Evolutionary conservation across 202 grass and related monocot genomes (phyloP).

Genomic region (Schoenoplectus triqueter): DNA sequence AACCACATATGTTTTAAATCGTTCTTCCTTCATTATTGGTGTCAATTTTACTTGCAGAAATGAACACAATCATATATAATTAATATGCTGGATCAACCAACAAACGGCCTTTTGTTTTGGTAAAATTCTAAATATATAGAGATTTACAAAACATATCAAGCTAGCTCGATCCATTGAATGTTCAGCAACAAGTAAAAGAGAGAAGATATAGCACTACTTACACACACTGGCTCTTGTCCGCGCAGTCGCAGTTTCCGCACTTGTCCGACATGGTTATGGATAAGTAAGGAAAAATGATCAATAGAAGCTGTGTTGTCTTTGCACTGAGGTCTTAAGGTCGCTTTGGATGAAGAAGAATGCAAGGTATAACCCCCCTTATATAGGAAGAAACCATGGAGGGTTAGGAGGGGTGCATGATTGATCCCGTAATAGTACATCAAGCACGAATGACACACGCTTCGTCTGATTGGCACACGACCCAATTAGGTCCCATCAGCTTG

Average conservation of each 20-base stretch:
- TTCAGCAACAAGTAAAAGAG: neutral
- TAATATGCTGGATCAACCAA: neutral
- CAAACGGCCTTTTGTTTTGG: neutral
- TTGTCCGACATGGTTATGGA: slow-evolving; percentile 57
- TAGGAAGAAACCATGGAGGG: slow-evolving; percentile 4
- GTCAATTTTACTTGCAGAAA: neutral
- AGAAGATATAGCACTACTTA: slow-evolving; percentile 39
- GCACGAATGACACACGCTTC: slow-evolving; percentile 18
- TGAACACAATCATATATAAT: neutral
- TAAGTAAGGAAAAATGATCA: neutral
- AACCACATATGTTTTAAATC: neutral
- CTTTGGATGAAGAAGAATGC: slow-evolving; percentile 32
- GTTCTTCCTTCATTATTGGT: neutral
- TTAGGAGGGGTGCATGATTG: slow-evolving; percentile 17
- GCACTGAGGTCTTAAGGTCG: slow-evolving; percentile 8
- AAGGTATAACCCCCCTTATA: slow-evolving; percentile 24
- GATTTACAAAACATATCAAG: too few species aligned
- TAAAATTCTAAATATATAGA: neutral
- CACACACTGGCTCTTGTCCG: slow-evolving; percentile 69
- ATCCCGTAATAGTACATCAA: neutral
- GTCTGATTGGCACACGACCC: slow-evolving; percentile 32
- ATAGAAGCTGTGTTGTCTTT: slow-evolving; percentile 14
- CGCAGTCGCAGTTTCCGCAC: slow-evolving; percentile 72
- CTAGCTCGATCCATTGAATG: too few species aligned
- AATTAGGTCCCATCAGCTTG: neutral